These are phyloP conservation scores for Cercophora newfieldiana DNA, from an alignment of 495 filamentous ascomycete genomes.

Conservation along the genomic window DNA sequence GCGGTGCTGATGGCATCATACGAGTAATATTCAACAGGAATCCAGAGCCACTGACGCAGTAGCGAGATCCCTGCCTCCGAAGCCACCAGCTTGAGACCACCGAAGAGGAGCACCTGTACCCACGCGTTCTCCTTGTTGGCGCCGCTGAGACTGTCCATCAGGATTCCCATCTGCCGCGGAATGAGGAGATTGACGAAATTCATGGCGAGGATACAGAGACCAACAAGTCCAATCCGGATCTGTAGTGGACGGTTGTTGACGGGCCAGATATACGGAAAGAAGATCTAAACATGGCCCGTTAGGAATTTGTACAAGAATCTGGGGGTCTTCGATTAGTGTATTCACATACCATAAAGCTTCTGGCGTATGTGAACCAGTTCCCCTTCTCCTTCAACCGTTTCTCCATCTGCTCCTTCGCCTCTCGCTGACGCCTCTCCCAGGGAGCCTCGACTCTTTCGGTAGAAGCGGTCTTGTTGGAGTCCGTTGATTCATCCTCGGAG, in stretches of 20 bases:
- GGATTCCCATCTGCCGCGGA: conserved; percentile 65
- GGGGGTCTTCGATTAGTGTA: neutral
- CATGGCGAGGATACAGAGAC: conserved; percentile 58
- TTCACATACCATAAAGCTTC: conserved; percentile 59
- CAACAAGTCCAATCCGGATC: conserved; percentile 56
- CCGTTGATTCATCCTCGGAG: conserved; percentile 34
- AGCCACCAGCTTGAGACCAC: conserved; percentile 54
- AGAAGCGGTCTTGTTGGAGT: conserved; percentile 30
- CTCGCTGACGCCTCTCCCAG: conserved; percentile 50
- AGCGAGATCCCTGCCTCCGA: conserved; percentile 58
- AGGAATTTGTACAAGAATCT: neutral
- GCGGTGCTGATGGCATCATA: conserved; percentile 60
- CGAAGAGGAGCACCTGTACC: conserved; percentile 56
- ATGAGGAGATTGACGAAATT: conserved; percentile 65
- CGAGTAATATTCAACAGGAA: conserved; percentile 65
- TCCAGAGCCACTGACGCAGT: conserved; percentile 61
- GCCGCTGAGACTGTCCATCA: conserved; percentile 55
- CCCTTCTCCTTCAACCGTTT: conserved; percentile 61
- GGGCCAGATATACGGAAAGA: conserved; percentile 68
- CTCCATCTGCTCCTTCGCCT: conserved; percentile 53
- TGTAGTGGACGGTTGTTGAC: conserved; percentile 56
- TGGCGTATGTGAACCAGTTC: conserved; percentile 64
- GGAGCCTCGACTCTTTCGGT: conserved; percentile 45
- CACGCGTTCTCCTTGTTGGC: conserved; percentile 48
- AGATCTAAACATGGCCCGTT: conserved; percentile 41